A percentile compares a stretch with the other conserved stretches of the same genome.
Evolutionary conservation across 75 land plant genomes (phyloP).

Genomic region (Pinus tabuliformis): DNA sequence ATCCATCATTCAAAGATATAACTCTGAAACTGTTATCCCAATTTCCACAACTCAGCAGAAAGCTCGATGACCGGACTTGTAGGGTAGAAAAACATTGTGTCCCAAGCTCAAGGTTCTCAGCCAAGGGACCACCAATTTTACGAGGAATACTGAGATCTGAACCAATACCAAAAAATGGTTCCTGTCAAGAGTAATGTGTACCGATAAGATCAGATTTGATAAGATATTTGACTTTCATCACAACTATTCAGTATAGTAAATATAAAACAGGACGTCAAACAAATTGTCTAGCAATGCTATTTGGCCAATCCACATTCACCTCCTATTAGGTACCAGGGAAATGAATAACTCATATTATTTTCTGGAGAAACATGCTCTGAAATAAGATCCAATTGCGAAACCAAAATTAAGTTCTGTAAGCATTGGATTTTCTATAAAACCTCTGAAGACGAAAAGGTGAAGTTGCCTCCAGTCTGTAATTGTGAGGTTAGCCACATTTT

Average conservation of each 20-base stretch:
- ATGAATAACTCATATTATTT: neutral
- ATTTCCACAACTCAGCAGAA: constrained; percentile 82
- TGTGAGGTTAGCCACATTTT: constrained; percentile 95
- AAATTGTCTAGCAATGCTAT: neutral
- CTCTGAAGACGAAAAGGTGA: constrained; percentile 97
- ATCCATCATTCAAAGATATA: constrained; percentile 81
- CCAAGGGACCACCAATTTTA: constrained; percentile 72
- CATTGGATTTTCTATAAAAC: constrained; percentile 22
- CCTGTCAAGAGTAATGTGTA: constrained; percentile 44
- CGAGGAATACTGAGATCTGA: constrained; percentile 66
- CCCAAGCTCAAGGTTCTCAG: constrained; percentile 68
- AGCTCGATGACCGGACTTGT: constrained; percentile 68
- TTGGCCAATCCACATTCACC: neutral
- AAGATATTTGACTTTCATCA: neutral
- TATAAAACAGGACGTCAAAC: neutral
- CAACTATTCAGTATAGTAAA: neutral
- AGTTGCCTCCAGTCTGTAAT: constrained; percentile 85
- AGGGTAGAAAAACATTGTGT: constrained; percentile 70
- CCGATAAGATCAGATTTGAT: neutral
- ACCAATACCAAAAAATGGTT: constrained; percentile 90
- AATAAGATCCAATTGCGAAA: neutral
- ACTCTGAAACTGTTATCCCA: constrained; percentile 98
- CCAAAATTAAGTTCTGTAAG: neutral
- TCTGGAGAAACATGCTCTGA: neutral
- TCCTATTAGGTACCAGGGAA: neutral